Evolutionary conservation across 2,329 filamentous ascomycete species (phyloP), one percentile per base, ranked within the genome.

Genomic region (Aquanectria penicillioides): DNA sequence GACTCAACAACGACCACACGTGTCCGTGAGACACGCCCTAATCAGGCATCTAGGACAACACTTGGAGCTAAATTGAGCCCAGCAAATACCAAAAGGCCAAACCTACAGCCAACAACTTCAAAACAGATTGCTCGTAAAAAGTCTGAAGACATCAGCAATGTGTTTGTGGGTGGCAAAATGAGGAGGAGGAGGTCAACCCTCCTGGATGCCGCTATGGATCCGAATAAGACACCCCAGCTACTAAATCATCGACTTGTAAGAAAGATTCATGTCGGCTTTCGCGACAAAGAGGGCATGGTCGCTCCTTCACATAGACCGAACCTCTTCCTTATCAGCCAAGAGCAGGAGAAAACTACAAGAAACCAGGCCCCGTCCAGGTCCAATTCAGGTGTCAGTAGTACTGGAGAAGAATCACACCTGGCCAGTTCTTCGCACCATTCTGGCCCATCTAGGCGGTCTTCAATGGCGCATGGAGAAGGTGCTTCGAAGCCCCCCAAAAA

Each of bases 131-230:
- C 59, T 34, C 33, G 55, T 31, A 25, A 20, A 18, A 33, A 31
- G 9, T 26, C 65, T 33, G 34, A 65, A 50, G 44, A 57, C 20
- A 61, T 53, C 23, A 51, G 51, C 25, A 86, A 85, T 56, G 76
- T 85, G 1, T 85, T 85, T 43, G 61, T 69, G 6, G 74, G 74
- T 9, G 82, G 83, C 2, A 81, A 74, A 55, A 69, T 64, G 22
- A 71, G 66, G 25, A 81, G 77, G 59, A 65, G 67, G 17, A 73
- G 78, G 12, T 37, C 53, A 2, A 75, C 63, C 11, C 68, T 85
- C 4, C 67, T 64, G 12, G 75, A 81, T 3, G 72, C 53, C 8
- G 78, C 80, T 57, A 68, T 68, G 12, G 79, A 86, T 67, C 64
- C 77, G 8, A 74, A 64, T 2, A 82, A 75, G 59, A 61, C 70